Percentiles rank a stretch among this genome's conserved stretches.
Conservation (phyloP, 371 early-diverging fungal species). For the Mucor irregularis region DNA sequence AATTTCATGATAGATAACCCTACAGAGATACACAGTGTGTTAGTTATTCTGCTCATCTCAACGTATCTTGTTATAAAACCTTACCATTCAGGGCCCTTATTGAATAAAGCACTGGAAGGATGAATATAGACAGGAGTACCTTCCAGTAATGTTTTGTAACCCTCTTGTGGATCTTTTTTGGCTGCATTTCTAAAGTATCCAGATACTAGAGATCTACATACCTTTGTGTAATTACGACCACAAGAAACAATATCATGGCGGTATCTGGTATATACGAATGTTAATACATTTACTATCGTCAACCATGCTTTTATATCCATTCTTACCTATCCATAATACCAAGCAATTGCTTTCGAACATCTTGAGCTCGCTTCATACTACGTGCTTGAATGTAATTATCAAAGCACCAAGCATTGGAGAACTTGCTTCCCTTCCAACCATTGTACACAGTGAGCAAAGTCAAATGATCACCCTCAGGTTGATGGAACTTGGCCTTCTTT, state of each 20-base stretch:
- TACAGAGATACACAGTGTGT: slow-evolving; percentile 11
- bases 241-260: slow-evolving; percentile 93
- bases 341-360: slow-evolving; percentile 93
- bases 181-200: slow-evolving; percentile 97
- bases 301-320: neutral
- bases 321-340: slow-evolving; percentile 90
- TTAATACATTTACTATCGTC: neutral
- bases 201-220: slow-evolving; percentile 86
- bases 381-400: slow-evolving; percentile 95
- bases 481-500: slow-evolving; percentile 96
- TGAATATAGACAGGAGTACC: slow-evolving; percentile 97
- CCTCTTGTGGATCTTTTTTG: slow-evolving; percentile 96
- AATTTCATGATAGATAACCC: slow-evolving; percentile 97
- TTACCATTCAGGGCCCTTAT: slow-evolving; percentile 94
- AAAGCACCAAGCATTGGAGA: slow-evolving; percentile 93
- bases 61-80: too few species aligned
- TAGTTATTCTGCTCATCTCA: too few species aligned
- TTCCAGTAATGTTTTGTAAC: slow-evolving; percentile 95
- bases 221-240: slow-evolving; percentile 89
- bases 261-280: slow-evolving; percentile 51
- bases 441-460: slow-evolving; percentile 96
- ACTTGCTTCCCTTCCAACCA: slow-evolving; percentile 87
- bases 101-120: slow-evolving; percentile 92
- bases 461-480: slow-evolving; percentile 97
- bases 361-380: slow-evolving; percentile 86